Conservation (phyloP, 129 eudicot genomes). For the Lactuca saligna region DNA sequence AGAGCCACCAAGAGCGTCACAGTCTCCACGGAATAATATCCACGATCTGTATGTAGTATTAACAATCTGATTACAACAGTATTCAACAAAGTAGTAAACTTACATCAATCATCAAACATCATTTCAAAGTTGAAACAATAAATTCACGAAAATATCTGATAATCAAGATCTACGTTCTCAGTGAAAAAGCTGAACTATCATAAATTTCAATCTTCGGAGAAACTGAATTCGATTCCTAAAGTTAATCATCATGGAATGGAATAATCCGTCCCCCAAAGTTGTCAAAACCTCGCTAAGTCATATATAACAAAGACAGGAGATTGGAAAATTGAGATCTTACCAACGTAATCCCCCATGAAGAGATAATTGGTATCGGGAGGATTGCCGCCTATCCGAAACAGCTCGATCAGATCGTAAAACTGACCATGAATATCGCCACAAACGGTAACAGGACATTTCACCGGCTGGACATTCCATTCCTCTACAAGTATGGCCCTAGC, state of each 20-base stretch:
- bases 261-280: slow-evolving; percentile 12
- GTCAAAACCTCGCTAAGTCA: neutral
- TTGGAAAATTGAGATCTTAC: slow-evolving; percentile 32
- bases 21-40: slow-evolving; percentile 94
- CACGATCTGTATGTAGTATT: slow-evolving; percentile 66
- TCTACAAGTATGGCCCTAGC: slow-evolving; percentile 83
- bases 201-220: neutral
- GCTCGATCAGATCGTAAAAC: slow-evolving; percentile 75
- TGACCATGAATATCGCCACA: slow-evolving; percentile 86
- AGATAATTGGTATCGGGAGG: slow-evolving; percentile 87
- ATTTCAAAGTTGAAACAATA: neutral
- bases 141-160: neutral
- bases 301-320: neutral
- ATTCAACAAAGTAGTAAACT: slow-evolving; percentile 1
- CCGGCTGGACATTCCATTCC: slow-evolving; percentile 94
- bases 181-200: neutral
- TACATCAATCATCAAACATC: slow-evolving; percentile 12
- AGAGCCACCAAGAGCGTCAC: slow-evolving; percentile 84
- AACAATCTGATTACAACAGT: slow-evolving; percentile 24
- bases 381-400: slow-evolving; percentile 72
- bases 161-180: neutral
- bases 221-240: slow-evolving; percentile 15
- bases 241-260: neutral
- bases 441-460: slow-evolving; percentile 79
- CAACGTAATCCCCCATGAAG: slow-evolving; percentile 94